Conservation (phyloP, 2,329 filamentous ascomycete species). For the Cercospora nicotianae region DNA sequence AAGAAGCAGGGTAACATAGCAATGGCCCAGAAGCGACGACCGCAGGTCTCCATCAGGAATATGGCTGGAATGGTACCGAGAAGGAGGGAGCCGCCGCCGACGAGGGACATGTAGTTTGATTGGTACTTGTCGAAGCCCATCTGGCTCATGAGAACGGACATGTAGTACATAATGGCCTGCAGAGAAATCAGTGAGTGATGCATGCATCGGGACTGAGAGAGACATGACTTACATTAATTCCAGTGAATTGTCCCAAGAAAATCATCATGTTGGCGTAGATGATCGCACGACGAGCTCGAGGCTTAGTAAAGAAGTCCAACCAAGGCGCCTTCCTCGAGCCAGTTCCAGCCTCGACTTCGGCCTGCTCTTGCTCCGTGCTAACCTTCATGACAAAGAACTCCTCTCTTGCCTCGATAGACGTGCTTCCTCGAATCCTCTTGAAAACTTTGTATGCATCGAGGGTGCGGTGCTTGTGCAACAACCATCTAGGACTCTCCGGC, state of each 20-base stretch:
- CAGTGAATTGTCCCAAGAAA: slow-evolving; percentile 68
- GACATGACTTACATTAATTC: slow-evolving; percentile 54
- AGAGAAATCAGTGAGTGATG: not conserved
- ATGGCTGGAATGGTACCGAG: slow-evolving; percentile 48
- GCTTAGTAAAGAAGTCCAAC: slow-evolving; percentile 72
- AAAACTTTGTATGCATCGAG: slow-evolving; percentile 67
- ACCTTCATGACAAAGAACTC: slow-evolving; percentile 75
- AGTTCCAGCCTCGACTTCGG: slow-evolving; percentile 52
- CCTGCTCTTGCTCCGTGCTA: slow-evolving; percentile 56
- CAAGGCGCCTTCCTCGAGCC: slow-evolving; percentile 62
- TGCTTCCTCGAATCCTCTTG: slow-evolving; percentile 68
- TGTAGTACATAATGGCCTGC: slow-evolving; percentile 58
- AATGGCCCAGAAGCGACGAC: slow-evolving; percentile 73
- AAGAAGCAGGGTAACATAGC: slow-evolving; percentile 72
- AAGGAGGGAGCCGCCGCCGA: slow-evolving; percentile 67
- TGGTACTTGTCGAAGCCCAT: slow-evolving; percentile 65
- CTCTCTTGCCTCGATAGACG: slow-evolving; percentile 58
- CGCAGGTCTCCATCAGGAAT: slow-evolving; percentile 70
- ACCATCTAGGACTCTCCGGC: slow-evolving; percentile 66
- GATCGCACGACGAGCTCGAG: slow-evolving; percentile 64
- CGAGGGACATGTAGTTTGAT: slow-evolving; percentile 72
- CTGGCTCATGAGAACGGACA: slow-evolving; percentile 65
- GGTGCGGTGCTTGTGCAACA: slow-evolving; percentile 65
- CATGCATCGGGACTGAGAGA: too few relatives aligned
- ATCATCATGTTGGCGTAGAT: slow-evolving; percentile 71